phyloP scores from a whole-genome alignment of 345 rosid genomes.

The Arabis alpina region DNA sequence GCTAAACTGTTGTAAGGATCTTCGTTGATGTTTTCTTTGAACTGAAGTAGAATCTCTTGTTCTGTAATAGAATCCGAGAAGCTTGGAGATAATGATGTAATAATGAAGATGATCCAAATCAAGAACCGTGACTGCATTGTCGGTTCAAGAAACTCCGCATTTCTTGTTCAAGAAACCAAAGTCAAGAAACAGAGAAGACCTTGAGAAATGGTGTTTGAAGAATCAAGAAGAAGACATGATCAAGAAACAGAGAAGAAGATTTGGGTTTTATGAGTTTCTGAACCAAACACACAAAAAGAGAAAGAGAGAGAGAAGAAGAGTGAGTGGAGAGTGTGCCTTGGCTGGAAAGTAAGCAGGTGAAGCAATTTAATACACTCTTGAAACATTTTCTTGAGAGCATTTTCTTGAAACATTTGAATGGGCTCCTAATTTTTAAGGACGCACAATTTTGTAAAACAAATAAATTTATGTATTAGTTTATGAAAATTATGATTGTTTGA shows the following conservation, averaged over 20 bases:
- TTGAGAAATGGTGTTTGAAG: conserved; percentile 1
- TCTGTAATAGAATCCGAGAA: conserved; percentile 30
- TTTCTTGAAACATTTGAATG: too few relatives aligned
- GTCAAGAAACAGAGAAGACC: conserved; percentile 1
- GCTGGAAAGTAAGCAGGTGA: conserved; percentile 46
- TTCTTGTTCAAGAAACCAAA: background rate
- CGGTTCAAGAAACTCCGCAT: conserved; percentile 20
- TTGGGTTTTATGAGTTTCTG: conserved; percentile 4
- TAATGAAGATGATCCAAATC: conserved; percentile 5
- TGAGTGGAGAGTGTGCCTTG: conserved; percentile 38
- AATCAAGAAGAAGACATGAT: conserved; percentile 28
- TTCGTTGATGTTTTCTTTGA: conserved; percentile 67
- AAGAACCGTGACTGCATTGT: conserved; percentile 20
- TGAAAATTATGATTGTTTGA: too few relatives aligned
- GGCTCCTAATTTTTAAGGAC: too few relatives aligned
- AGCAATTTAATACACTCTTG: conserved; percentile 34
- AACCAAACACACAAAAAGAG: conserved; percentile 12
- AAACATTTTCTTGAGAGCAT: too few relatives aligned
- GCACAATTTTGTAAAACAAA: too few relatives aligned
- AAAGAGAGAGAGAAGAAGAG: conserved; percentile 7
- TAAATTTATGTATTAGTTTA: too few relatives aligned
- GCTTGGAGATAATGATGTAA: background rate
- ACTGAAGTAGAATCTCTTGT: conserved; percentile 84
- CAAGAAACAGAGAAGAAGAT: conserved; percentile 33
- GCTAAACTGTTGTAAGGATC: conserved; percentile 73